Evolutionary conservation across 2,329 filamentous ascomycete genomes (phyloP).

Genomic region (Chrysoporthe deuterocubensis): DNA sequence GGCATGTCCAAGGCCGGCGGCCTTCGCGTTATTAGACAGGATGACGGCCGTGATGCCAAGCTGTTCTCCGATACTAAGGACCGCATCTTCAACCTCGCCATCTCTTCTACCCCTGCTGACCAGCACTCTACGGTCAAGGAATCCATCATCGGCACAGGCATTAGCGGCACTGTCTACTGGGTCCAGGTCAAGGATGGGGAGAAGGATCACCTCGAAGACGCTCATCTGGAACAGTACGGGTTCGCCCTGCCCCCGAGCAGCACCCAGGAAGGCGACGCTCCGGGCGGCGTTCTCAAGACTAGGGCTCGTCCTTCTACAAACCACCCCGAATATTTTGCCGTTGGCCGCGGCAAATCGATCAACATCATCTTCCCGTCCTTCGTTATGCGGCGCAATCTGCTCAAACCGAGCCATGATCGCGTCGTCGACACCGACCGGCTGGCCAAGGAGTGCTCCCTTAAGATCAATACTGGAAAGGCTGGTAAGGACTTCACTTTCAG

Average conservation of each 20-base stretch:
- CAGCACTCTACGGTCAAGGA: constrained; percentile 66
- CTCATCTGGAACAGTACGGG: constrained; percentile 80
- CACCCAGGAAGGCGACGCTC: constrained; percentile 78
- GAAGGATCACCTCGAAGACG: constrained; percentile 78
- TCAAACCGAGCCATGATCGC: constrained; percentile 67
- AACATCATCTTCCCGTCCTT: constrained; percentile 78
- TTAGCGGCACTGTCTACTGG: constrained; percentile 98
- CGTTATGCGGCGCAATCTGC: constrained; percentile 64
- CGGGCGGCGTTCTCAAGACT: constrained; percentile 92
- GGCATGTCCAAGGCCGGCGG: constrained; percentile 92
- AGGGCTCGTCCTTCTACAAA: constrained; percentile 86
- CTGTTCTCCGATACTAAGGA: constrained; percentile 91
- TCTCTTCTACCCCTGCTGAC: constrained; percentile 70
- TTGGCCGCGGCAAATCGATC: constrained; percentile 94
- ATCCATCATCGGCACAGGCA: constrained; percentile 86
- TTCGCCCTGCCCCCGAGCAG: constrained; percentile 88
- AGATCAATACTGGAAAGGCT: constrained; percentile 96
- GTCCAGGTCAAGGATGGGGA: constrained; percentile 76
- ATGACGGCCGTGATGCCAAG: constrained; percentile 88
- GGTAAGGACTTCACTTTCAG: constrained; percentile 98
- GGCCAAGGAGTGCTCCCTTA: constrained; percentile 82
- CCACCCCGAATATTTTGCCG: constrained; percentile 92
- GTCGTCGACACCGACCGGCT: constrained; percentile 87
- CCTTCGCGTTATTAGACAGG: constrained; percentile 90
- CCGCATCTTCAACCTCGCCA: constrained; percentile 90